Conservation (phyloP, 2,329 filamentous ascomycete species). For the Huntiella abstrusa region DNA sequence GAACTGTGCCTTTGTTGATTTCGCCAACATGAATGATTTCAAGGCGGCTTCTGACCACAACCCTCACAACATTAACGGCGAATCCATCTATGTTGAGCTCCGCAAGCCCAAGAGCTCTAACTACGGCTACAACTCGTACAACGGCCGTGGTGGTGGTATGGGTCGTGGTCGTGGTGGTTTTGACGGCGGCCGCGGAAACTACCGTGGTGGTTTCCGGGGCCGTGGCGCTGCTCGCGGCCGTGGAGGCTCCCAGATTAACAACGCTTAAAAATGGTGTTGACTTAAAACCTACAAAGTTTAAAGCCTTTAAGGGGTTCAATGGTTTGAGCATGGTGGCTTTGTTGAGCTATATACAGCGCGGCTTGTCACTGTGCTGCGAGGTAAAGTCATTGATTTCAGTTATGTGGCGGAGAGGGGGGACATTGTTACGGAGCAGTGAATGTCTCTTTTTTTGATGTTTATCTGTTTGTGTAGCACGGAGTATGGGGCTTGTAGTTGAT, state of each 20-base stretch:
- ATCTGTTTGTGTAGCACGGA: no score
- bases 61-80: constrained; percentile 66
- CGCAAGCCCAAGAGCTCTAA: constrained; percentile 62
- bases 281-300: neutral
- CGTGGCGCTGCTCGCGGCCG: constrained; percentile 45
- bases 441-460: no score
- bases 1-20: constrained; percentile 97
- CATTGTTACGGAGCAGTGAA: no score
- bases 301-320: no score
- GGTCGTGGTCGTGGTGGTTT: constrained; percentile 47
- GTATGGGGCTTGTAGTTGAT: no score
- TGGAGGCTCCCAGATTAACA: constrained; percentile 36
- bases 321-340: no score
- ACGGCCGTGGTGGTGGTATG: constrained; percentile 35
- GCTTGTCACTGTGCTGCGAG: no score
- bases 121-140: constrained; percentile 46
- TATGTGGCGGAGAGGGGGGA: no score
- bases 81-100: constrained; percentile 74
- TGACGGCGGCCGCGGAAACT: constrained; percentile 41
- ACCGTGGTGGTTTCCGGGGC: constrained; percentile 48
- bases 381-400: no score
- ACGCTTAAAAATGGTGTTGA: constrained; percentile 21
- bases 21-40: constrained; percentile 62
- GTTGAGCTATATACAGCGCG: no score
- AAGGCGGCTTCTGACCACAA: constrained; percentile 67